Conservation (phyloP, 805 yeast genomes). For the Ogataea henricii region DNA sequence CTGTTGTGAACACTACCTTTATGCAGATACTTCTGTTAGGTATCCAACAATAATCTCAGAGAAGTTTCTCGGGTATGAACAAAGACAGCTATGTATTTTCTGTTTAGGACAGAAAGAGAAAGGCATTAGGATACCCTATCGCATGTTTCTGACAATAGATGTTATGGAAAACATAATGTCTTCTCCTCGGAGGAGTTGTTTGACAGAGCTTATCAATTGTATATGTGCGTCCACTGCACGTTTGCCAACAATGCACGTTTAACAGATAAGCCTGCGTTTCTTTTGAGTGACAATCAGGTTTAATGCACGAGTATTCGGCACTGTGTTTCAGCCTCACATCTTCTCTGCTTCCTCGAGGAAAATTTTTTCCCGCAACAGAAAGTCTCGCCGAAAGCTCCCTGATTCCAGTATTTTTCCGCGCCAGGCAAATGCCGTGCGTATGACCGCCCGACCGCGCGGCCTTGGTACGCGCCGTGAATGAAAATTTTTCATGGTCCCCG, state of each 20-base stretch:
- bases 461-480: background rate
- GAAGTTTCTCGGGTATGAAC: no score
- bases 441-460: background rate
- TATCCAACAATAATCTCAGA: no score
- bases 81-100: no score
- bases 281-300: background rate
- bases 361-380: background rate
- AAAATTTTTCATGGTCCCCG: background rate
- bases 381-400: background rate
- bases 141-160: no score
- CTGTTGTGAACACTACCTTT: background rate
- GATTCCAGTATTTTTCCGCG: background rate
- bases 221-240: background rate
- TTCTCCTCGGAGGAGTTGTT: background rate
- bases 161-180: no score
- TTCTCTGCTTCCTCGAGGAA: background rate
- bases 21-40: background rate
- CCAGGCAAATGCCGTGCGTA: background rate
- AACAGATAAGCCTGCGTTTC: background rate
- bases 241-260: background rate
- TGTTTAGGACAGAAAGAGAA: background rate
- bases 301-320: background rate
- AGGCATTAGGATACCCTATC: background rate
- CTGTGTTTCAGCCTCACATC: background rate
- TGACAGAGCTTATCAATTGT: slow-evolving; percentile 1